These are phyloP conservation scores for Suillus brevipes DNA, from an alignment of 768 basidiomycete genomes.

Conservation along the genomic window DNA sequence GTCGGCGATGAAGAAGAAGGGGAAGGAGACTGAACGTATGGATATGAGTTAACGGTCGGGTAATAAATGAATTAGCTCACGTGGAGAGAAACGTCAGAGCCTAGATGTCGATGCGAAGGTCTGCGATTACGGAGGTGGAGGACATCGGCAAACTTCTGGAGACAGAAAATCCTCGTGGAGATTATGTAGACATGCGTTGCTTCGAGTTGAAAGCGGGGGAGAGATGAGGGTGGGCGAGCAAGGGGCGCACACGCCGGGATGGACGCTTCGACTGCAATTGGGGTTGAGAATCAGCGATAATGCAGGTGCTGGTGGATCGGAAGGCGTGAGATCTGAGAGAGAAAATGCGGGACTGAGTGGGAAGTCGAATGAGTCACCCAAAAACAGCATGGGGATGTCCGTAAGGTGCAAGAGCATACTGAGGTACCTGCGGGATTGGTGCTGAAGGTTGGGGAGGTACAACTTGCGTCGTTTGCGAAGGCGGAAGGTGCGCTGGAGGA, in stretches of 20 bases:
- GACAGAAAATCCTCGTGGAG: too few relatives aligned
- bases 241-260: conserved; percentile 36
- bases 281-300: not conserved
- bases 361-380: conserved; percentile 30
- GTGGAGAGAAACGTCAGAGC: conserved; percentile 24
- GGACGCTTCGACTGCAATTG: conserved; percentile 12
- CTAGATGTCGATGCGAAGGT: conserved; percentile 25
- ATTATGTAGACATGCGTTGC: too few relatives aligned
- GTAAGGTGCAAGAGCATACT: conserved; percentile 19
- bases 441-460: not conserved
- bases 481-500: conserved; percentile 4
- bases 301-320: conserved; percentile 30
- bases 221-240: too few relatives aligned
- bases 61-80: conserved; percentile 12
- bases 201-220: too few relatives aligned
- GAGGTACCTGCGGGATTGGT: conserved; percentile 1
- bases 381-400: conserved; percentile 31
- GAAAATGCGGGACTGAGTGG: conserved; percentile 40
- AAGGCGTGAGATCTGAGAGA: conserved; percentile 36
- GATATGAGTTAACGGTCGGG: conserved; percentile 11
- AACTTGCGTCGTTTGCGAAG: conserved; percentile 5
- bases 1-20: conserved; percentile 28
- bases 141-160: conserved; percentile 34
- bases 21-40: conserved; percentile 29
- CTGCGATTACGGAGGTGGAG: conserved; percentile 26